Base-by-base conservation (phyloP, 1,284 basidiomycete genomes). In the Leccinum fallax region DNA sequence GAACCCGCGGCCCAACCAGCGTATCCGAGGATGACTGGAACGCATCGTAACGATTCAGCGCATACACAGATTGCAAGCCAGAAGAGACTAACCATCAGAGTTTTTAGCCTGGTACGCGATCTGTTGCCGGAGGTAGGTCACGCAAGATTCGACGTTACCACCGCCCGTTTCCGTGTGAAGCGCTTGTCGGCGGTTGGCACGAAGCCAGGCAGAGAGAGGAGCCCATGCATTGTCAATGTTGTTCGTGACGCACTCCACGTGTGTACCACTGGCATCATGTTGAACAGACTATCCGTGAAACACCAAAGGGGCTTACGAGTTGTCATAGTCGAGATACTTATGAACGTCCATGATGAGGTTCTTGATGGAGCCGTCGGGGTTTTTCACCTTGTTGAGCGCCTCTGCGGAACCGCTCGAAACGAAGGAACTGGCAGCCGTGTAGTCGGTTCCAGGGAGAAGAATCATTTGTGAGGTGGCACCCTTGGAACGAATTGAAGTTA, bases 121-220 rank as follows among this genome's bases (percentile, higher is more conserved):
- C 66, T 85, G 81, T 64, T 83, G 72, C 61, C 77, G 81, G 65
- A 84, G 74, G 65, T 75, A 81, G 36, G 72, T 69, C n/a, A 78
- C 73, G 69, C 84, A 85, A 11, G 80, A 80, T 24, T 76, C 76
- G 46, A 79, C 80, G 61, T 85, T 79, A 48, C 83, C 85, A 28
- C 85, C 87, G 53, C 87, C 86, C 0, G 85, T 86, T 71, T 88
- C 87, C 15, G 84, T 85, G 67, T 86, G 79, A 70, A 89, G 79
- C 8, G 85, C 87, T 67, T 86, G 82, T 49, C 86, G 79, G 16
- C 78, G 79, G 61, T 85, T 81, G 58, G 70, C 70, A 32, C 81
- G 74, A 13, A 87, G 78, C 80, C 81, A 87, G 36, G 76, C 66
- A 4, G 80, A 78, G 30, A 88, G 79, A 26, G 81, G 80, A 11